Conservation (phyloP, 176 grass and related monocot species). For the Zoysia japonica region DNA sequence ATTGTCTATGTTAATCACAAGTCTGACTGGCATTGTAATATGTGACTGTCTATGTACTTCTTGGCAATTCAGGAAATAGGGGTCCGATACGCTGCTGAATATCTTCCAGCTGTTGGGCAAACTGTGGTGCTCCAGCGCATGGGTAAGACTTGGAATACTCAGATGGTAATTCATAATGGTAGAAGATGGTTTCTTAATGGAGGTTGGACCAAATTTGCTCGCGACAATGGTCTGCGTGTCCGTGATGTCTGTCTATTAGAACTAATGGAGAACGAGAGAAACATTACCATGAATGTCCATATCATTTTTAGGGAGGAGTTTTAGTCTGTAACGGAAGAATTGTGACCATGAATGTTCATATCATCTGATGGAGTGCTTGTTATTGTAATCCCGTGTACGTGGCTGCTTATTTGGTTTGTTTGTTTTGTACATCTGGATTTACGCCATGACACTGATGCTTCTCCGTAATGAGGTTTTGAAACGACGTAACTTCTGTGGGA, state of each 20-base stretch:
- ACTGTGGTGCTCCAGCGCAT: slow-evolving; percentile 11
- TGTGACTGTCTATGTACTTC: background rate
- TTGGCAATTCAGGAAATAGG: slow-evolving; percentile 26
- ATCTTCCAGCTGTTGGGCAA: slow-evolving; percentile 19
- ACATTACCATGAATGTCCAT: slow-evolving; percentile 44
- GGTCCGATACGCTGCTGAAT: slow-evolving; percentile 6
- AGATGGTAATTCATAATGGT: background rate
- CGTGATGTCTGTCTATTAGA: slow-evolving; percentile 61
- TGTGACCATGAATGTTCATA: too few relatives aligned
- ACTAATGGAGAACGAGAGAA: slow-evolving; percentile 16
- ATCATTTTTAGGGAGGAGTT: slow-evolving; percentile 20
- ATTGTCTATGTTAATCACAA: background rate
- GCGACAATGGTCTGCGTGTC: slow-evolving; percentile 38
- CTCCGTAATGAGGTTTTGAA: too few relatives aligned
- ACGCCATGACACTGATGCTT: too few relatives aligned
- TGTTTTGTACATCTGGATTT: too few relatives aligned
- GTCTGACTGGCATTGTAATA: background rate
- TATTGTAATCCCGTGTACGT: too few relatives aligned
- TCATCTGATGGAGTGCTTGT: too few relatives aligned
- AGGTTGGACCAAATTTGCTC: slow-evolving; percentile 38
- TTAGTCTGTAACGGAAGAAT: background rate
- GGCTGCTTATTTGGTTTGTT: too few relatives aligned
- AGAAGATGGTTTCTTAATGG: background rate
- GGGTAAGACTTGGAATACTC: slow-evolving; percentile 10
- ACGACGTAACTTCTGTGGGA: too few relatives aligned